Evolutionary conservation across 352 stramenopile species (phyloP).

Genomic region (Blastocystis sp.): DNA sequence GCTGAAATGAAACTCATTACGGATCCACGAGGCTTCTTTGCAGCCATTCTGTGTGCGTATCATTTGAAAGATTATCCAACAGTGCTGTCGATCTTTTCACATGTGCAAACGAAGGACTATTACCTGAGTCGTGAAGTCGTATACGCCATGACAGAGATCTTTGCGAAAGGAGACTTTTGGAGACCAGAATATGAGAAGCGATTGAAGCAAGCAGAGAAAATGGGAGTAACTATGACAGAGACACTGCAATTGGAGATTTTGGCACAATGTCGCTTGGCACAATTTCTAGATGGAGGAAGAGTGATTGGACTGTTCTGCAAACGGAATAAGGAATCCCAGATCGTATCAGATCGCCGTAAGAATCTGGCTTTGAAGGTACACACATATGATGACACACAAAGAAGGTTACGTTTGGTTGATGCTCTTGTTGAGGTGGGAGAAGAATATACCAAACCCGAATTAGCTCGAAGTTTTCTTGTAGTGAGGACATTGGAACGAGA

Average conservation of each 20-base stretch:
- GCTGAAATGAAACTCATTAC: not conserved
- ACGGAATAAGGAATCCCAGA: constrained; percentile 5
- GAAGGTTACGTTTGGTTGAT: not conserved
- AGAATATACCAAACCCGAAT: not conserved
- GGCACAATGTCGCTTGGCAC: not conserved
- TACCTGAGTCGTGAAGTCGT: constrained; percentile 28
- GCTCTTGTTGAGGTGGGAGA: not conserved
- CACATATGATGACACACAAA: constrained; percentile 22
- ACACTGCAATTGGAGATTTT: constrained; percentile 9
- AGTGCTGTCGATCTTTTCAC: not conserved
- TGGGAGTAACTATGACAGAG: not conserved
- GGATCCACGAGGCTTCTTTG: constrained; percentile 36
- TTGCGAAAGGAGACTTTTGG: constrained; percentile 29
- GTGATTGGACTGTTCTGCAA: constrained; percentile 37
- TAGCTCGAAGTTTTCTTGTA: not conserved
- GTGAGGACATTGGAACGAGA: constrained; percentile 11
- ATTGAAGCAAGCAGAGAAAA: not conserved
- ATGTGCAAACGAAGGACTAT: not conserved
- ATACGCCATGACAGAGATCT: constrained; percentile 34
- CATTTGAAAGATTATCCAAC: not conserved
- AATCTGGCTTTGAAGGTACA: constrained; percentile 15
- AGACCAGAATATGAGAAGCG: not conserved
- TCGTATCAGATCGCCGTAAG: not conserved
- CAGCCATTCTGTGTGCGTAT: constrained; percentile 4
- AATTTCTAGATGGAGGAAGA: not conserved